A percentile compares a stretch with the other conserved stretches of the same genome.
Conservation (phyloP, 2,329 filamentous ascomycete genomes). For the Amauroascus niger region DNA sequence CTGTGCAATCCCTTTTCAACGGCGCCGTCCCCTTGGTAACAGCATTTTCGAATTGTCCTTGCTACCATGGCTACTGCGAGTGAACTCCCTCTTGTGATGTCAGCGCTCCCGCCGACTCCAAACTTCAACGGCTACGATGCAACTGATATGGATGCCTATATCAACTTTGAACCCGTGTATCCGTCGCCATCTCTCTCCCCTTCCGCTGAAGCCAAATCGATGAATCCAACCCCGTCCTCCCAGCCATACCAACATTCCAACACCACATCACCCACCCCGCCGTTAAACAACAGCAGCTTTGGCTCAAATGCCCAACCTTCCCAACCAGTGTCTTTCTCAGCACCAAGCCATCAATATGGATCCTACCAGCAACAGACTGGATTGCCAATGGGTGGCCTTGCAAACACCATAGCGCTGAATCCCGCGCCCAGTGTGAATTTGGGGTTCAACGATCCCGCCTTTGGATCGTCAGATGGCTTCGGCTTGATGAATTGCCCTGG, state of each 20-base stretch:
- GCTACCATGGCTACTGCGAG: slow-evolving; percentile 16
- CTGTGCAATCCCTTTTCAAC: background rate
- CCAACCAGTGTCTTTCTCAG: slow-evolving; percentile 46
- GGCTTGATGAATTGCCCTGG: slow-evolving; percentile 2
- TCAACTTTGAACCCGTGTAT: slow-evolving; percentile 40
- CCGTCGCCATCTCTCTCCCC: slow-evolving; percentile 24
- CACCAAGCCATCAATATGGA: slow-evolving; percentile 89
- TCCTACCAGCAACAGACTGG: slow-evolving; percentile 93
- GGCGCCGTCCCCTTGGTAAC: background rate
- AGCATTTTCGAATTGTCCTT: background rate
- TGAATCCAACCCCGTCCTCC: slow-evolving; percentile 8
- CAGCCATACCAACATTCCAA: slow-evolving; percentile 23
- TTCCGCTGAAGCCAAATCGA: slow-evolving; percentile 11
- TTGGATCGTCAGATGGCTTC: background rate
- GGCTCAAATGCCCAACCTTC: slow-evolving; percentile 31
- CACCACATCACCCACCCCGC: slow-evolving; percentile 30
- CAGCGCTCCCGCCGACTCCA: slow-evolving; percentile 23
- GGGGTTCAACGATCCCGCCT: slow-evolving; percentile 22
- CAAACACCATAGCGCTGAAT: slow-evolving; percentile 69
- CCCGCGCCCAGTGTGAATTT: slow-evolving; percentile 42
- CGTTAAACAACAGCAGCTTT: slow-evolving; percentile 25
- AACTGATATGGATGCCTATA: slow-evolving; percentile 37
- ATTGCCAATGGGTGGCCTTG: slow-evolving; percentile 72
- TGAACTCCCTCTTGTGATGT: slow-evolving; percentile 21
- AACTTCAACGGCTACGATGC: slow-evolving; percentile 32